Conservation (phyloP, 2,329 filamentous ascomycete species). For the Plenodomus tracheiphilus region DNA sequence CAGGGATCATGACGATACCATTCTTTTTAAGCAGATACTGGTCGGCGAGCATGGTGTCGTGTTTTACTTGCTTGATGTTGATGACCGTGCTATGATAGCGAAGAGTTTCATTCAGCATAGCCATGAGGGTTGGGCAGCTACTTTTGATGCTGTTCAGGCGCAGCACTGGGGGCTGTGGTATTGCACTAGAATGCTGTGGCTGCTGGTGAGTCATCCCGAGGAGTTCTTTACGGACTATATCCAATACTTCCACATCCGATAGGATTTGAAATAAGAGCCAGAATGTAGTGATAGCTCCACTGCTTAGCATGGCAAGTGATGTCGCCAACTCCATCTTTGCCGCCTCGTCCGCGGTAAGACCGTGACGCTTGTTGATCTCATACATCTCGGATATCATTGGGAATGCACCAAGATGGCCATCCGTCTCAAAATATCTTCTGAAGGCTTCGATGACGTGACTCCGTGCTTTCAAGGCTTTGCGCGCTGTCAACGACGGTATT, state of each 20-base stretch:
- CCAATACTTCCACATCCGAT: constrained; percentile 35
- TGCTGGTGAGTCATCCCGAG: constrained; percentile 4
- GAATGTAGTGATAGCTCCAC: constrained; percentile 46
- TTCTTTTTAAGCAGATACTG: constrained; percentile 45
- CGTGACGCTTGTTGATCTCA: constrained; percentile 33
- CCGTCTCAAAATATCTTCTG: constrained; percentile 48
- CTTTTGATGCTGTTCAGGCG: constrained; percentile 42
- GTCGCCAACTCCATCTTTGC: constrained; percentile 49
- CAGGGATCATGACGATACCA: constrained; percentile 42
- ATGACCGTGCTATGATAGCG: constrained; percentile 45
- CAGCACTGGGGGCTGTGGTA: constrained; percentile 13
- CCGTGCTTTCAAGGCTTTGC: constrained; percentile 39
- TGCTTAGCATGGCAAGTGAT: constrained; percentile 48
- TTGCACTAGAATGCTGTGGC: background rate
- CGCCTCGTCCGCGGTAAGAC: constrained; percentile 42
- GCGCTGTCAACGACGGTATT: constrained; percentile 32
- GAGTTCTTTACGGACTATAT: constrained; percentile 39
- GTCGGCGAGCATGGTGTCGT: constrained; percentile 39
- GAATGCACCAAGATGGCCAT: constrained; percentile 46
- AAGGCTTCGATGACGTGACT: constrained; percentile 36
- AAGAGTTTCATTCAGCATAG: constrained; percentile 49
- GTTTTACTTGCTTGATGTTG: constrained; percentile 42
- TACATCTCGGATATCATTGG: constrained; percentile 44
- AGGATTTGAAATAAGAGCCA: constrained; percentile 48
- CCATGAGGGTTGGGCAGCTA: constrained; percentile 46